Percentiles rank a stretch among this genome's conserved stretches.
phyloP scores from a whole-genome alignment of 441 rosid genomes.

The Rhodomyrtus psidioides region DNA sequence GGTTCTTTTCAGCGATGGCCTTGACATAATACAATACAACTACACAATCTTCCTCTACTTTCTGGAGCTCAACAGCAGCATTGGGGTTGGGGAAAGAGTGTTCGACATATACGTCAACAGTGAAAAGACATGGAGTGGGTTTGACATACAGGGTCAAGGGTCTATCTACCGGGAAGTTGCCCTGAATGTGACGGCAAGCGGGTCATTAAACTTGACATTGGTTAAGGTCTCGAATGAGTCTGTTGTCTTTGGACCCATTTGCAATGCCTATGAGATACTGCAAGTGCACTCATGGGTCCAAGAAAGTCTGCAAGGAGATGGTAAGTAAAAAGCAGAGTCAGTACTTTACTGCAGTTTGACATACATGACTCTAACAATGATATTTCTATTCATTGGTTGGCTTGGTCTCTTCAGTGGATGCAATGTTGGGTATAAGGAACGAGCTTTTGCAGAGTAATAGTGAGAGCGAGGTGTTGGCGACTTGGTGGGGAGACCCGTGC shows the following conservation, averaged over 20 bases:
- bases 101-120: conserved; percentile 44
- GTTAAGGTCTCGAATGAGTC: conserved; percentile 30
- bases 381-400: neutral
- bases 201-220: conserved; percentile 49
- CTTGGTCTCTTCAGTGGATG: conserved; percentile 23
- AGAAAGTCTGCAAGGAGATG: conserved; percentile 33
- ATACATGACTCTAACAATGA: neutral
- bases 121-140: conserved; percentile 10
- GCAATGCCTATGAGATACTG: conserved; percentile 65
- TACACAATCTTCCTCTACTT: conserved; percentile 57
- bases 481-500: conserved; percentile 76
- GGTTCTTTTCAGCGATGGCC: conserved; percentile 28
- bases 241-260: conserved; percentile 40
- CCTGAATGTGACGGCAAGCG: conserved; percentile 27
- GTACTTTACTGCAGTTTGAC: neutral
- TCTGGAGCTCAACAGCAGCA: conserved; percentile 33
- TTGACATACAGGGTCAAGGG: conserved; percentile 35
- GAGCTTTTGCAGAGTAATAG: conserved; percentile 27
- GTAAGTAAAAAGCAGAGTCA: conserved; percentile 19
- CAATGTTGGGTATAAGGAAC: conserved; percentile 20
- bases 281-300: conserved; percentile 24
- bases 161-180: conserved; percentile 28
- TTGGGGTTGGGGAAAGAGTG: conserved; percentile 34
- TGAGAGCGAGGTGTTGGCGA: conserved; percentile 17
- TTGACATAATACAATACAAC: conserved; percentile 19